Conservation (phyloP, 2,329 filamentous ascomycete species). For the Lomentospora prolificans region DNA sequence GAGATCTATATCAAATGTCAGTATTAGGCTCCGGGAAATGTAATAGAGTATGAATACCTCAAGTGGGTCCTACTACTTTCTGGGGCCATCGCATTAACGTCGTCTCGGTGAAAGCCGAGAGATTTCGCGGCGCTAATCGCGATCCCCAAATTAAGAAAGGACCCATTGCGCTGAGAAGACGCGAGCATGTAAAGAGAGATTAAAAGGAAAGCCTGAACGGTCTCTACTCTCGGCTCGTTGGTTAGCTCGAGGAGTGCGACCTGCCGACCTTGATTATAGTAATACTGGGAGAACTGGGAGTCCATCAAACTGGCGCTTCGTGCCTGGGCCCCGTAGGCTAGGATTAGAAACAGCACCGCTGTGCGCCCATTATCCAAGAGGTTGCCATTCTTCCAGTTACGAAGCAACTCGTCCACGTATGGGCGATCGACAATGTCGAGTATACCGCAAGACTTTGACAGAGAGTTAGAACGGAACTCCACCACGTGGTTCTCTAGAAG, state of each 20-base stretch:
- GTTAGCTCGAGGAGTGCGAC: not conserved
- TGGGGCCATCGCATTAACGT: not conserved
- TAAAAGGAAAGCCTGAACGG: not conserved
- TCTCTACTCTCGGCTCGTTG: not conserved
- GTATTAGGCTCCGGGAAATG: not conserved
- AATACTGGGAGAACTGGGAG: not conserved
- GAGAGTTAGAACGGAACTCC: not conserved
- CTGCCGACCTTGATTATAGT: not conserved
- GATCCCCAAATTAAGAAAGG: not conserved
- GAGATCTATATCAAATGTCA: not conserved
- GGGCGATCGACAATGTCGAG: not conserved
- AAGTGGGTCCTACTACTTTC: not conserved
- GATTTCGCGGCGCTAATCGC: not conserved
- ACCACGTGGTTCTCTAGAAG: not conserved
- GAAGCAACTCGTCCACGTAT: not conserved
- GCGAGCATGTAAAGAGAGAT: slow-evolving; percentile 1
- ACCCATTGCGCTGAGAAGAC: not conserved
- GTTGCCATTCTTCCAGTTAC: not conserved
- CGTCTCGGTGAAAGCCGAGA: not conserved
- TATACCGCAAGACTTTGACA: not conserved
- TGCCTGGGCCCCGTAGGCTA: not conserved
- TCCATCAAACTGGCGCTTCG: not conserved
- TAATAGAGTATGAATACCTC: not conserved
- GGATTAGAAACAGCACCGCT: not conserved
- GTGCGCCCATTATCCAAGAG: not conserved